These are phyloP conservation scores for Hirsutella minnesotensis DNA, from an alignment of 2,329 filamentous ascomycete species.

Conservation along the genomic window DNA sequence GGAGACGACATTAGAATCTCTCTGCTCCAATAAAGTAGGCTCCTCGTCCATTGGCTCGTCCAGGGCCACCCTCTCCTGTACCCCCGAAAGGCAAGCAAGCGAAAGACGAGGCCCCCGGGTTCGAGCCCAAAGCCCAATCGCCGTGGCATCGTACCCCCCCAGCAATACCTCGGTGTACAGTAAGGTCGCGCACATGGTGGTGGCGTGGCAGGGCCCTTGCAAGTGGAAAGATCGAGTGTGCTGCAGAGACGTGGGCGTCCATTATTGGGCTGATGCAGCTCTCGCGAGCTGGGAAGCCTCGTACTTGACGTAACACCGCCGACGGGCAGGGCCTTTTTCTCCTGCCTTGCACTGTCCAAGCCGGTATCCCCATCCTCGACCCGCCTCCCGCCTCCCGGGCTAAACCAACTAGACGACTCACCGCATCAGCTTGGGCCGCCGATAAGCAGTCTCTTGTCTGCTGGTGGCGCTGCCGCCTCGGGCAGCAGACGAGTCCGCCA, in stretches of 20 bases:
- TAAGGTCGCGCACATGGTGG: conserved; percentile 5
- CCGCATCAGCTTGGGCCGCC: not conserved
- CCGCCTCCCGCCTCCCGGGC: not conserved
- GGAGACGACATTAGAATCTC: too few relatives aligned
- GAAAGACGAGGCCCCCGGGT: not conserved
- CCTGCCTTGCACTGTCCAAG: not conserved
- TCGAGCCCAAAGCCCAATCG: not conserved
- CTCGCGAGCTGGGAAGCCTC: not conserved
- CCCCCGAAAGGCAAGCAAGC: too few relatives aligned
- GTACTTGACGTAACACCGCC: not conserved
- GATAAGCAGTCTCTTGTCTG: conserved; percentile 2
- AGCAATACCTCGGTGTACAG: not conserved
- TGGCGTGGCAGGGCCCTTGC: conserved; percentile 9
- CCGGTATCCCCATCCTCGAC: not conserved
- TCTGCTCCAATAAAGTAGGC: too few relatives aligned
- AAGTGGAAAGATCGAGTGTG: conserved; percentile 10
- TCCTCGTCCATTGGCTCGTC: too few relatives aligned
- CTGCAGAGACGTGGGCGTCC: conserved; percentile 22
- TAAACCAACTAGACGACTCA: not conserved
- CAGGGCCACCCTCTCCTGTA: too few relatives aligned
- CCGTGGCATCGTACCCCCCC: not conserved
- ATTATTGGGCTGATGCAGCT: conserved; percentile 18
- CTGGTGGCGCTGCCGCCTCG: not conserved
- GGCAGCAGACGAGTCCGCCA: not conserved
- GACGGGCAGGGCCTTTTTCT: not conserved